Evolutionary conservation across 169 alveolate species (phyloP), one percentile per base, ranked within the genome.

Genomic region (Cryptosporidium parvum): DNA sequence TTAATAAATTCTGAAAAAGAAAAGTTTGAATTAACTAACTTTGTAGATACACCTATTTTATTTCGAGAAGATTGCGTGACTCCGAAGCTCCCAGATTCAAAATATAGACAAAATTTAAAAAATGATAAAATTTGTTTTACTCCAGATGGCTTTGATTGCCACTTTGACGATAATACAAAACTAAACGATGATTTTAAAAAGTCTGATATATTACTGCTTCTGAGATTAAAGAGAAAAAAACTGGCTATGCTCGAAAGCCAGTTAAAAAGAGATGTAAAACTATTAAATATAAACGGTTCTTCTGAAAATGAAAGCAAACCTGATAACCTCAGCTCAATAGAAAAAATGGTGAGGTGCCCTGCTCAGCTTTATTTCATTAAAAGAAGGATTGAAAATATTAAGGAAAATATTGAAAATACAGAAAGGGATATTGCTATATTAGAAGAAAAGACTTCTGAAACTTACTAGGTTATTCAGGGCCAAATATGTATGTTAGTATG

Each of bases 341-440:
- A 3, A 12, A 80, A 45, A 18, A 37, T 65, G 16, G 42, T 48
- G 2, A 65, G 23, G 8, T 80, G 75, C 21, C 89, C 89, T 42
- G 89, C 89, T 33, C 89, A 80, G 26, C 53, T 80, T 45, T 65
- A 80, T 23, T 80, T 62, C 52, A 42, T 80, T 23, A 80, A 80
- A 44, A 42, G 65, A 29, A 80, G 89, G 45, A 80, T 80, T 39
- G 75, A 80, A 42, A 80, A 62, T 62, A 62, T 61, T 4, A 80
- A 80, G 21, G 89, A 80, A 65, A 80, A 59, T 21, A 80, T 80
- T 62, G 89, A 80, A 62, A 80, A 39, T 62, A 80, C 65, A n/a
- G 80, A 45, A 65, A 80, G 23, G 29, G 89, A 80, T 21, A 80
- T 80, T 35, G 89, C 51, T 9, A 80, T 80, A 14, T 65, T 80